A percentile compares a stretch with the other conserved stretches of the same genome.
Evolutionary conservation across 345 rosid species (phyloP).

Genomic region (Raphanus sativus): DNA sequence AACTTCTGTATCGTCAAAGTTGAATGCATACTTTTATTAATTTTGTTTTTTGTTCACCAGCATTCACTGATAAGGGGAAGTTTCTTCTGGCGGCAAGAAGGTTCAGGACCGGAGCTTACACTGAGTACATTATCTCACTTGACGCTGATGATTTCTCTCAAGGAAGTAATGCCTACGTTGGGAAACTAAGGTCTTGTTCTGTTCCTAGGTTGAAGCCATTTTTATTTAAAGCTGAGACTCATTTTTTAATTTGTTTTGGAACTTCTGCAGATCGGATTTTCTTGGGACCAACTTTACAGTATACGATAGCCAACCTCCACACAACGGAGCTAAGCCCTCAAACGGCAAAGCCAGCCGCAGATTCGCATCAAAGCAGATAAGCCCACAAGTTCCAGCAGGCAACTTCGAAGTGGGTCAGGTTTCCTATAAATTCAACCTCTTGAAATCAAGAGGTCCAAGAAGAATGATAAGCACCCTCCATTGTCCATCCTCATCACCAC

Average conservation of each 20-base stretch:
- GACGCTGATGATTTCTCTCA: slow-evolving; percentile 83
- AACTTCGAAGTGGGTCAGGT: slow-evolving; percentile 86
- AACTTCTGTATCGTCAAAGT: neutral
- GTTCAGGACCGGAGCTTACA: slow-evolving; percentile 73
- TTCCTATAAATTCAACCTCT: slow-evolving; percentile 84
- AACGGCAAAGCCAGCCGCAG: slow-evolving; percentile 69
- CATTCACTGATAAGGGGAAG: slow-evolving; percentile 78
- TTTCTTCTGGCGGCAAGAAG: slow-evolving; percentile 93
- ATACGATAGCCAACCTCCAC: slow-evolving; percentile 85
- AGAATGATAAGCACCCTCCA: slow-evolving; percentile 82
- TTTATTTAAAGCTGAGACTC: neutral
- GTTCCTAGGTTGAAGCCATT: neutral
- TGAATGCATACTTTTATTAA: neutral
- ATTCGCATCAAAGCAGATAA: slow-evolving; percentile 87
- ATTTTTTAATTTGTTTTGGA: neutral
- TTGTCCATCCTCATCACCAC: slow-evolving; percentile 43
- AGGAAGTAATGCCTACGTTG: slow-evolving; percentile 90
- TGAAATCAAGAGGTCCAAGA: slow-evolving; percentile 97
- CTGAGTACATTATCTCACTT: slow-evolving; percentile 85
- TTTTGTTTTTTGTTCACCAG: slow-evolving; percentile 39
- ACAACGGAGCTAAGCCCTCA: slow-evolving; percentile 84
- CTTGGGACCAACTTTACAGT: slow-evolving; percentile 92
- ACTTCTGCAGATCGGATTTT: slow-evolving; percentile 76
- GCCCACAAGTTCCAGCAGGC: slow-evolving; percentile 91
- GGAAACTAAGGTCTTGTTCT: slow-evolving; percentile 72